Conservation (phyloP, 305 asterid genomes). For the Ajuga reptans region DNA sequence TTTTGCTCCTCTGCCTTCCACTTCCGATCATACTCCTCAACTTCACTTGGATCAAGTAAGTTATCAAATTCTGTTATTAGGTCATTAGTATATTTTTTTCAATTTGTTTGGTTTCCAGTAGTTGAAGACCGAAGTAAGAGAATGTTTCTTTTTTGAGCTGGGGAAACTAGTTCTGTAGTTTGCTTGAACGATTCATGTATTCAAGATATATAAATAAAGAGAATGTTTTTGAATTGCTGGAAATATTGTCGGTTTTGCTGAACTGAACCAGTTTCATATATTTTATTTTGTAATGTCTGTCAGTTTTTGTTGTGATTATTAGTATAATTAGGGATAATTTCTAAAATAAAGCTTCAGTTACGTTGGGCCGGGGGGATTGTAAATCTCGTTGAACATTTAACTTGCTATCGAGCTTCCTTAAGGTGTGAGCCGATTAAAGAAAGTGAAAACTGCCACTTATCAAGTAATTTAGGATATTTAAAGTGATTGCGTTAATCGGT, state of each 20-base stretch:
- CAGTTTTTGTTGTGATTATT: neutral
- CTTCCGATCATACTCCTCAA: conserved; percentile 29
- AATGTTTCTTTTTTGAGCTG: neutral
- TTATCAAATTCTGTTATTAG: neutral
- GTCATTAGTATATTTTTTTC: too few species aligned
- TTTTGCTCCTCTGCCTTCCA: conserved; percentile 53
- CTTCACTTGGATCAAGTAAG: conserved; percentile 31
- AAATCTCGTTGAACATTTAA: neutral
- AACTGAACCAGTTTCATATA: neutral
- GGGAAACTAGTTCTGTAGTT: neutral
- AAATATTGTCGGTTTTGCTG: neutral
- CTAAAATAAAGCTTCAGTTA: neutral
- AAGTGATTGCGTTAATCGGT: neutral
- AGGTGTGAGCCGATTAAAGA: neutral
- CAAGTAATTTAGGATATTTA: neutral
- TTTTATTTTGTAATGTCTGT: neutral
- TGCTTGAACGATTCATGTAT: conserved; percentile 1
- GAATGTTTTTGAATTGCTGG: neutral
- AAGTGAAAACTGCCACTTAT: neutral
- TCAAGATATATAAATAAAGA: conserved; percentile 8
- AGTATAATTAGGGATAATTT: neutral
- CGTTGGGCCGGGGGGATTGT: neutral
- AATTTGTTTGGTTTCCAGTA: neutral
- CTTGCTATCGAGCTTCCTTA: neutral
- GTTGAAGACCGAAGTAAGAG: neutral